Evolutionary conservation across 1,139 yeast genomes (phyloP).

Genomic region (Spathaspora sp.): DNA sequence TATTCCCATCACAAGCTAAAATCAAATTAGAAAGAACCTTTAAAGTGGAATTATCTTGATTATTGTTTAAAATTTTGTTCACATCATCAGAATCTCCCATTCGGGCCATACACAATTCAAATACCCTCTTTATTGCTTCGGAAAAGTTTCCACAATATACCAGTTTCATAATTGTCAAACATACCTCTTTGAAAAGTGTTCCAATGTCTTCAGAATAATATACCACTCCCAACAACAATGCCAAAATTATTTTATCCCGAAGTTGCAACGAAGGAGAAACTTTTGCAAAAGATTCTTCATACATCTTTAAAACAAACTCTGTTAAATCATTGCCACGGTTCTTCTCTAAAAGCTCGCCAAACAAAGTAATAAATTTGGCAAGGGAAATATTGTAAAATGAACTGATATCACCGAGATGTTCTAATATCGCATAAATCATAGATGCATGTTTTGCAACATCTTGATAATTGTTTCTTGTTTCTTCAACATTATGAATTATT

Average conservation of each 20-base stretch:
- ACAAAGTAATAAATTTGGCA: slow-evolving; percentile 42
- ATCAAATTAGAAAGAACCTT: slow-evolving; percentile 11
- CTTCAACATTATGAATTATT: slow-evolving; percentile 55
- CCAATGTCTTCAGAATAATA: slow-evolving; percentile 29
- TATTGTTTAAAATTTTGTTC: slow-evolving; percentile 10
- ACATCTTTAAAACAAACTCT: slow-evolving; percentile 34
- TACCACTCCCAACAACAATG: slow-evolving; percentile 34
- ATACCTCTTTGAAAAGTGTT: slow-evolving; percentile 17
- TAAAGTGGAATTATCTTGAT: slow-evolving; percentile 21
- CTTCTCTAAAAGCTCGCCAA: slow-evolving; percentile 35
- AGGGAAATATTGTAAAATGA: slow-evolving; percentile 61
- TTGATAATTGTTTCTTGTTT: slow-evolving; percentile 44
- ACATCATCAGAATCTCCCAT: slow-evolving; percentile 6
- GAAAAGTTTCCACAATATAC: neutral
- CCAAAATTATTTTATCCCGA: slow-evolving; percentile 48
- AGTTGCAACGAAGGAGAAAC: slow-evolving; percentile 52
- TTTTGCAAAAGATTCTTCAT: slow-evolving; percentile 45
- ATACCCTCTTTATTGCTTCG: slow-evolving; percentile 2
- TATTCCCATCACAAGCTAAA: slow-evolving; percentile 6
- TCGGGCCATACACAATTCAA: slow-evolving; percentile 11
- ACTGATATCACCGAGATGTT: slow-evolving; percentile 41
- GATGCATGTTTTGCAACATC: slow-evolving; percentile 60
- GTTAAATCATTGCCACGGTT: slow-evolving; percentile 19
- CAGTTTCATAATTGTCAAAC: slow-evolving; percentile 9
- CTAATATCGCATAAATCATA: slow-evolving; percentile 46